Percentiles rank a stretch among this genome's conserved stretches.
Evolutionary conservation across 768 basidiomycete species (phyloP).

Genomic region (Terana coerulea): DNA sequence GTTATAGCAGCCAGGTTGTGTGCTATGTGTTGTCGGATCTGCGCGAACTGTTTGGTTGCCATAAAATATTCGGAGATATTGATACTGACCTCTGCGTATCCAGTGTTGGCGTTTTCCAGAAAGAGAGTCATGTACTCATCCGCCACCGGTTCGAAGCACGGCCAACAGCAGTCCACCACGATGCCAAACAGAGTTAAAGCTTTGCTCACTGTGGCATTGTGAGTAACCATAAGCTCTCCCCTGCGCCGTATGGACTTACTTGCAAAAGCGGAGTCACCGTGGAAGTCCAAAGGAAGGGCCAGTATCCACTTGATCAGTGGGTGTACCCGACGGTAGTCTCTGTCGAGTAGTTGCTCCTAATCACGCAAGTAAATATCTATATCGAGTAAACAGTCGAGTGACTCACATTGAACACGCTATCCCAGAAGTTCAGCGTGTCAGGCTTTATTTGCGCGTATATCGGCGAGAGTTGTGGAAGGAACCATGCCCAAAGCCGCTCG

Average conservation of each 20-base stretch:
- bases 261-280: conserved; percentile 82
- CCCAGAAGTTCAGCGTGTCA: conserved; percentile 79
- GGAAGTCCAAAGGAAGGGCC: conserved; percentile 74
- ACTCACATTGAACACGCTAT: conserved; percentile 55
- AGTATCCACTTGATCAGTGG: conserved; percentile 76
- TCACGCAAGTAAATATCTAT: background rate
- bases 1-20: conserved; percentile 57
- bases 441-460: conserved; percentile 79
- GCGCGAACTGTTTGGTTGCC: background rate
- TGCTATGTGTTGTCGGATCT: conserved; percentile 72
- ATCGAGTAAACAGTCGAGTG: background rate
- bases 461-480: conserved; percentile 50
- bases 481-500: conserved; percentile 70
- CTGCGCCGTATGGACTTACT: conserved; percentile 47
- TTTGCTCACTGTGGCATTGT: conserved; percentile 59
- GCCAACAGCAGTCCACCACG: conserved; percentile 60
- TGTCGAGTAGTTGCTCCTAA: conserved; percentile 46
- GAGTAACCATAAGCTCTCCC: too few species aligned
- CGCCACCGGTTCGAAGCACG: conserved; percentile 63
- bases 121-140: conserved; percentile 67
- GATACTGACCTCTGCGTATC: conserved; percentile 72
- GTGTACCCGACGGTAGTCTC: conserved; percentile 77
- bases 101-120: conserved; percentile 73
- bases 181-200: conserved; percentile 62
- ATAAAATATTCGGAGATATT: background rate